Base-by-base conservation (phyloP, 2,329 filamentous ascomycete genomes). In the Xylaria sp. region DNA sequence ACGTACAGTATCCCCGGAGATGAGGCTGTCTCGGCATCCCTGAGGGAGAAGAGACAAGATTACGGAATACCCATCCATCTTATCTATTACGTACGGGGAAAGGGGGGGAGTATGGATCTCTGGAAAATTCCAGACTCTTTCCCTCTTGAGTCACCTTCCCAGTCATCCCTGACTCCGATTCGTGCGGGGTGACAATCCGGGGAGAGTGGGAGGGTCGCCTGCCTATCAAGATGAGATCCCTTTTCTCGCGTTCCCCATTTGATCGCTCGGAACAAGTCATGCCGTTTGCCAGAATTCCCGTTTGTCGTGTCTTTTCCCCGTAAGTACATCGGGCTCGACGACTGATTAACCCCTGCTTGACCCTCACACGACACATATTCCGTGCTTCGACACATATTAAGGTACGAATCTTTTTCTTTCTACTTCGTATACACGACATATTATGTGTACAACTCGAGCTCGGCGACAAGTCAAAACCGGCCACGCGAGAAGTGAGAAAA, bases 41-140 rank as follows among this genome's bases (percentile, higher is more conserved):
- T 54, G 52, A 44, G 42, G 9, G 23, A 30, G 23, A 23, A 30
- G 23, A 30, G n/a, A 16, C 13, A 46, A 11, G 13, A n/a, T 46
- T 13, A 6, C 13, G 1, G 2, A 11, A 18, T 42, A 30, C 23
- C 23, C 23, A 30, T 30, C 23, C 23, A 30, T 30, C 23, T 30
- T 30, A 11, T 52, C 34, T 37, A 52, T 18, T 34, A 52, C 30
- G 23, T 48, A 48, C 11, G 42, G 13, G 13, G 10, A 46, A 46
- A 42, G 7, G 37, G 37, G 37, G 42, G 42, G 42, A n/a, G 16
- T 13, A 13, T 46, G 42, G 37, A 46, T 13, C 37, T 42, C 39
- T 61, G 46, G 59, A 62, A 60, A 61, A 63, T 63, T 63, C 61
- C 59, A 61, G 61, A 63, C 52, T 60, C 23, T 57, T 65, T 62